Evolutionary conservation across 2,329 filamentous ascomycete genomes (phyloP), one percentile per base, ranked within the genome.

Genomic region (Cytospora paraplurivora): DNA sequence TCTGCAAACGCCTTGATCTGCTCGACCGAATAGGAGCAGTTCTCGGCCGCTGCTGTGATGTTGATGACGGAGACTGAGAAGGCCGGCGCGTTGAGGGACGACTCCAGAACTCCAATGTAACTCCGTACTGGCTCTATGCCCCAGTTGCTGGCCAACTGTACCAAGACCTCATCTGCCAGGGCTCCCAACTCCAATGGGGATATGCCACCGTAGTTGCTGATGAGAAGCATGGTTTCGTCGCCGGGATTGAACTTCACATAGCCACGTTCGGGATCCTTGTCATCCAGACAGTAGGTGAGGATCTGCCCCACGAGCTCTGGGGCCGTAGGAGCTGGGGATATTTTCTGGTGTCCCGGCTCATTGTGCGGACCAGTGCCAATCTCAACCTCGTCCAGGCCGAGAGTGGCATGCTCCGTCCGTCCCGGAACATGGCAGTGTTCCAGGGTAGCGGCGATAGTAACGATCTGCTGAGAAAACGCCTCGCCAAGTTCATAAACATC

Each of bases 41-140:
- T 76, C 56, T 70, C 70, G 0, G 82, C 78, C 0, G 80, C 78
- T 0, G 77, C 79, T 0, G 81, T 80, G 47, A 87, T 71, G 72
- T 88, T 90, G 69, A 90, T 76, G 56, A 91, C 69, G 4, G 87
- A 89, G 7, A 91, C 81, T 15, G 86, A 89, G 71, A 91, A 91
- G 0, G 88, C 89, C 0, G 88, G 82, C 0, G 87, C 88, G 67
- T 91, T 91, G 69, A 92, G 81, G 17, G 87, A 90, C 0, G 88
- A 91, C 81, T 91, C 89, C 62, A 88, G 82, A 34, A 85, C 87
- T 1, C 89, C 89, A 0, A 81, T 77, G 58, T 85, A 80, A 58
- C 89, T 81, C 35, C 88, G 79, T 4, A 79, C 78, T 0, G 83
- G 83, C 54, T 76, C 72, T 5, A 85, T 77, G 7, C 76, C 75